Percentiles rank a stretch among this genome's conserved stretches.
phyloP scores from a whole-genome alignment of 805 yeast genomes.

The Wickerhamomyces ciferrii region DNA sequence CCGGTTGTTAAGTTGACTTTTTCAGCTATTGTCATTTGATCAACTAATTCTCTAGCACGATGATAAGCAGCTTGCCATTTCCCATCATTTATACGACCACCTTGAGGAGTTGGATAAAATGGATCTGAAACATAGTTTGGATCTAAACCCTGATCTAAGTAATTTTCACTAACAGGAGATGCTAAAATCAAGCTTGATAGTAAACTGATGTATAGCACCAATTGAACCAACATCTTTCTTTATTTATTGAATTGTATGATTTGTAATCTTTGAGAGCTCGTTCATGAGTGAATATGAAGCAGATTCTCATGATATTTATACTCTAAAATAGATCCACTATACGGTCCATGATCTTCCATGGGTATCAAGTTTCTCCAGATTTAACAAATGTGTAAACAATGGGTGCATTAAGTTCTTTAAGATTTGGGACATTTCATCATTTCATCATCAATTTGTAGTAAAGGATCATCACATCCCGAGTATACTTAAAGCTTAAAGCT shows the following conservation, averaged over 20 bases:
- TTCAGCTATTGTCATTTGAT: slow-evolving; percentile 46
- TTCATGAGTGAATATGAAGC: background rate
- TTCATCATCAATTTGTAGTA: no score
- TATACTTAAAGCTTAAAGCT: no score
- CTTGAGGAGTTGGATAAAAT: slow-evolving; percentile 15
- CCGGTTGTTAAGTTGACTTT: slow-evolving; percentile 58
- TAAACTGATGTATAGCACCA: background rate
- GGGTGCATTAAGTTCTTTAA: no score
- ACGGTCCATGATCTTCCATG: background rate
- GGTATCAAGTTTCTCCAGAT: background rate
- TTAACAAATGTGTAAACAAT: no score
- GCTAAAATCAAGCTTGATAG: background rate
- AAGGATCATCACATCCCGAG: no score
- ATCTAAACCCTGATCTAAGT: background rate
- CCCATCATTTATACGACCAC: slow-evolving; percentile 39
- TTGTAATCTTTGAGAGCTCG: no score
- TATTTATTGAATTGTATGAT: no score
- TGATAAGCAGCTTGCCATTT: slow-evolving; percentile 50
- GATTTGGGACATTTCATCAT: no score
- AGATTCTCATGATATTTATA: background rate
- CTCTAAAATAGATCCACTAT: background rate
- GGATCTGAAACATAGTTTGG: background rate
- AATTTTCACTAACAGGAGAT: background rate
- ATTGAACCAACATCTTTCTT: background rate
- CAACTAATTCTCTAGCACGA: slow-evolving; percentile 45